Evolutionary conservation across 108 stramenopile species (phyloP).

Genomic region (Asterionellopsis glacialis): DNA sequence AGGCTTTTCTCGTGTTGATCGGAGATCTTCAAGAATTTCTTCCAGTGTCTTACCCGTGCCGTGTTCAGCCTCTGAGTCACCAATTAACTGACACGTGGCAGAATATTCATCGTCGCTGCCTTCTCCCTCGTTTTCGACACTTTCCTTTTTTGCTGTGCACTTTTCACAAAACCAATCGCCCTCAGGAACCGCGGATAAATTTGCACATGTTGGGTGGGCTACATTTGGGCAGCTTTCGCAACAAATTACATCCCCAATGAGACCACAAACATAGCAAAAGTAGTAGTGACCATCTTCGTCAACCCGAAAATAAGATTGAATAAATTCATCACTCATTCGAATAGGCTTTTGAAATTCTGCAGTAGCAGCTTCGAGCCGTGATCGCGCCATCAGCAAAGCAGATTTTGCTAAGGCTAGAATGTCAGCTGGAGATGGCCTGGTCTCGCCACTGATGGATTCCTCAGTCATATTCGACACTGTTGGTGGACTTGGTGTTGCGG

Average conservation of each 20-base stretch:
- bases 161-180: conserved; percentile 57
- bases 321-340: conserved; percentile 33
- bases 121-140: background rate
- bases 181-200: conserved; percentile 36
- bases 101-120: background rate
- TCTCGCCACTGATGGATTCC: background rate
- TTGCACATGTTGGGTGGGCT: conserved; percentile 39
- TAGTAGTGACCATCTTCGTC: conserved; percentile 54
- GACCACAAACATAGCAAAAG: conserved; percentile 50
- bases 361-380: background rate
- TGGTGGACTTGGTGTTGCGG: too few species aligned
- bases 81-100: background rate
- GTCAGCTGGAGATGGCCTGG: background rate
- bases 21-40: background rate
- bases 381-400: background rate
- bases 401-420: background rate
- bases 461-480: too few species aligned
- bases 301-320: conserved; percentile 29
- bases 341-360: conserved; percentile 1
- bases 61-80: background rate
- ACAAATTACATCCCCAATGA: conserved; percentile 48
- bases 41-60: background rate
- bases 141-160: conserved; percentile 15
- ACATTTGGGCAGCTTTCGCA: conserved; percentile 61
- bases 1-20: background rate